phyloP scores from a whole-genome alignment of 1,139 yeast species.

The Diutina scorzettiae region DNA sequence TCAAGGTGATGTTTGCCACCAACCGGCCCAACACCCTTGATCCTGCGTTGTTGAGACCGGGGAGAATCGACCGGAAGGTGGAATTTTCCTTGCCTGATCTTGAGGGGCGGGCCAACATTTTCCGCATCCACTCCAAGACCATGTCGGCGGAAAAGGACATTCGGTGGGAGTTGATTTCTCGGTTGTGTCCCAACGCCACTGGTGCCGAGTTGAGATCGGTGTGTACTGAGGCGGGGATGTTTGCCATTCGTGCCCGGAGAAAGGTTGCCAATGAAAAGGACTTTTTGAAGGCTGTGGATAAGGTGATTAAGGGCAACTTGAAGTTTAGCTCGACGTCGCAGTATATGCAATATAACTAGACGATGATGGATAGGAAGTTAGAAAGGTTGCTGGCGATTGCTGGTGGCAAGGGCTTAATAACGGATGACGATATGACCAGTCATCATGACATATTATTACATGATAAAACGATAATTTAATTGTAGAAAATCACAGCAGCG shows the following conservation, averaged over 20 bases:
- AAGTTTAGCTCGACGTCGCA: constrained; percentile 94
- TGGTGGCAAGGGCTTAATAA: too few relatives aligned
- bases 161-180: constrained; percentile 95
- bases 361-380: neutral
- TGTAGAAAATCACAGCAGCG: too few relatives aligned
- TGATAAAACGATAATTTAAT: too few relatives aligned
- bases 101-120: constrained; percentile 95
- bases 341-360: constrained; percentile 89
- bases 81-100: constrained; percentile 93
- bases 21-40: constrained; percentile 96
- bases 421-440: neutral
- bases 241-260: constrained; percentile 95
- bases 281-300: constrained; percentile 92
- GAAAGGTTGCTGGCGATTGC: too few relatives aligned
- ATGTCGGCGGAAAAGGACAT: constrained; percentile 97
- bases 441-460: neutral
- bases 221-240: constrained; percentile 98
- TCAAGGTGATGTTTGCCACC: constrained; percentile 98
- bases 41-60: constrained; percentile 96
- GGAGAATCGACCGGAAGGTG: constrained; percentile 95
- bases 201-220: constrained; percentile 87
- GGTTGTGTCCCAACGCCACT: constrained; percentile 94
- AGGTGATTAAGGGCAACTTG: constrained; percentile 96
- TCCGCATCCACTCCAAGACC: constrained; percentile 91
- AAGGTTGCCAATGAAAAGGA: constrained; percentile 97